Evolutionary conservation across 2,329 filamentous ascomycete genomes (phyloP).

Genomic region (Orbilia blumenaviensis): DNA sequence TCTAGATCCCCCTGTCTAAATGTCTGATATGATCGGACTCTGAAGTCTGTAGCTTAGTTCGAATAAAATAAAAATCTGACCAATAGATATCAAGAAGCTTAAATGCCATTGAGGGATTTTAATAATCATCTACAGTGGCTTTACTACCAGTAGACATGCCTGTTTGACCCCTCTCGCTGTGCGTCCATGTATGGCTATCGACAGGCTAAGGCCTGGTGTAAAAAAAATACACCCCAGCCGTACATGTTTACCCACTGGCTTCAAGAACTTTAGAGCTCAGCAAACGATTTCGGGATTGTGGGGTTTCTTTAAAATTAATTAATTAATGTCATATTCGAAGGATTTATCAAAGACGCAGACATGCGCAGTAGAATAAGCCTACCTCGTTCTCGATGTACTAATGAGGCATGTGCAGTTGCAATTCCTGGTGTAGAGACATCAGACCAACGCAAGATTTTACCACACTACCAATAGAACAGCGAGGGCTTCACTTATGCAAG

Average conservation of each 20-base stretch:
- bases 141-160: background rate
- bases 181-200: too few relatives aligned
- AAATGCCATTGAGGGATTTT: constrained; percentile 48
- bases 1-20: constrained; percentile 26
- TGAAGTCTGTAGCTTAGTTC: constrained; percentile 37
- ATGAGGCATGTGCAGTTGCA: too few relatives aligned
- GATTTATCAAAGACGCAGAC: background rate
- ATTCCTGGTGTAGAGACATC: background rate
- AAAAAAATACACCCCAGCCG: too few relatives aligned
- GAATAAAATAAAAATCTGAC: constrained; percentile 5
- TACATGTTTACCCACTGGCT: too few relatives aligned
- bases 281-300: too few relatives aligned
- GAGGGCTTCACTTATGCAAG: constrained; percentile 43
- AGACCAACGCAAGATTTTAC: constrained; percentile 43
- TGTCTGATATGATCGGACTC: constrained; percentile 20
- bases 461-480: constrained; percentile 45
- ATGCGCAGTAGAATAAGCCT: background rate
- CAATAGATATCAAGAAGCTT: constrained; percentile 22
- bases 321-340: too few relatives aligned
- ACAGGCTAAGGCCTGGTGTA: too few relatives aligned
- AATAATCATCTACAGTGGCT: constrained; percentile 7
- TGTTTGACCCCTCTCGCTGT: background rate
- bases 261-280: too few relatives aligned
- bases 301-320: too few relatives aligned
- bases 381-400: background rate